phyloP scores from a whole-genome alignment of 2,329 filamentous ascomycete species.

The Xylariaceae sp. region DNA sequence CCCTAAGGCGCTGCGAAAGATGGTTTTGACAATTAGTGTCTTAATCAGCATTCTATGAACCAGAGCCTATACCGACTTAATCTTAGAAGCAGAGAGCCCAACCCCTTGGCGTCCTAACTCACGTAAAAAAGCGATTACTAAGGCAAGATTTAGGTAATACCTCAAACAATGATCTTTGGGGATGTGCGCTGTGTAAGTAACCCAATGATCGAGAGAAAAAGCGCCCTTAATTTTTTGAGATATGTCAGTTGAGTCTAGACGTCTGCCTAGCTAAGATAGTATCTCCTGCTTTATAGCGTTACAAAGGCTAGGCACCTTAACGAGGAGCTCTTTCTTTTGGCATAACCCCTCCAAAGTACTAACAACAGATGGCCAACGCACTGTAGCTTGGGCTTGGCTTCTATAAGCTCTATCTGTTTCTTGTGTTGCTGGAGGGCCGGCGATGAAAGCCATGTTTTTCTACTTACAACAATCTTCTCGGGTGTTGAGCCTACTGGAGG shows the following conservation, averaged over 20 bases:
- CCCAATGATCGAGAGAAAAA: background rate
- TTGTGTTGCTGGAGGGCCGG: no score
- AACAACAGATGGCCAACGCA: background rate
- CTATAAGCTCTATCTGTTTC: background rate
- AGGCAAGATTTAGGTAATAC: background rate
- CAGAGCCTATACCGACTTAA: background rate
- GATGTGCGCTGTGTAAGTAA: background rate
- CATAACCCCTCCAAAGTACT: background rate
- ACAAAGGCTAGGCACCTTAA: background rate
- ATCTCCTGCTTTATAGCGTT: background rate
- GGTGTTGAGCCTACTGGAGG: no score
- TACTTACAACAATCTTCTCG: no score
- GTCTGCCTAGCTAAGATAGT: background rate
- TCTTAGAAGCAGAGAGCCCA: background rate
- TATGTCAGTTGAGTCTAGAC: no score
- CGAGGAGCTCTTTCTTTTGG: background rate
- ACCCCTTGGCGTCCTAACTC: background rate
- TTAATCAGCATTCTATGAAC: background rate
- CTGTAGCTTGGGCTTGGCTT: background rate
- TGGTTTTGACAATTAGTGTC: background rate
- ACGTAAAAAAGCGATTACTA: background rate
- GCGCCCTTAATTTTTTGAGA: background rate
- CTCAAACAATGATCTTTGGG: background rate
- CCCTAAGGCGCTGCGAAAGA: background rate
- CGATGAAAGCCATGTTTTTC: no score